Base-by-base conservation (phyloP, 2,329 filamentous ascomycete genomes). In the Trichoderma sp. region DNA sequence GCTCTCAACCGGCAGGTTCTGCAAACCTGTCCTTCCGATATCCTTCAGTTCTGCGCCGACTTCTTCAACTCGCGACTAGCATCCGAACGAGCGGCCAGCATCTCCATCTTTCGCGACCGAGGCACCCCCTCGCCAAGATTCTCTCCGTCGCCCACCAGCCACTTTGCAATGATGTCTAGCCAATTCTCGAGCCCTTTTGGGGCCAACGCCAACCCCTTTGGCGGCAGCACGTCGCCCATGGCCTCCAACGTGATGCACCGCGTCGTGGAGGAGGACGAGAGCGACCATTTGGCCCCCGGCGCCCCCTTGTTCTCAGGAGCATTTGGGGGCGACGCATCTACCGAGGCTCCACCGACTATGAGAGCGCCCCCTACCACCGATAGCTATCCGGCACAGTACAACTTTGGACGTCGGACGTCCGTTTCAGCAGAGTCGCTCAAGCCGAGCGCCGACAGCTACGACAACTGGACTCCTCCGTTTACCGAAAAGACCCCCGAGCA, bases 371-470 rank as follows among this genome's bases (percentile, higher is more conserved):
- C 85, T 67, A 86, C 87, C 69, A 81, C 86, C 45, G 89, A 92
- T 72, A 89, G 88, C 73, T 92, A 97, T 76, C 95, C 95, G 67
- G 91, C 88, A 73, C 94, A 98, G 78, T 98, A 97, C 82, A 97
- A 97, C 79, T 90, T 97, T 80, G 92, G 89, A 74, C 91, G 95
- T 71, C 92, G 95, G 74, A 97, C 94, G 45, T 98, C 95, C 4
- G 95, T 99, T 64, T 98, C 95, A 48, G 95, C 95, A 60, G 95
- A 99, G 81, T 97, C 94, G 2, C 85, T 98, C 75, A 97, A 97
- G 79, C 95, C 95, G 19, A 92, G 90, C 58, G 89, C 91, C 35
- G 90, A 93, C 69, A 88, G 88, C 67, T 90, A 92, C 74, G 93
- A 95, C 78, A 95, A 92, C 79, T 99, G 94, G 94, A 87, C 89